These are phyloP conservation scores for Colletotrichum magnum DNA, from an alignment of 2,329 filamentous ascomycete genomes.

Conservation along the genomic window DNA sequence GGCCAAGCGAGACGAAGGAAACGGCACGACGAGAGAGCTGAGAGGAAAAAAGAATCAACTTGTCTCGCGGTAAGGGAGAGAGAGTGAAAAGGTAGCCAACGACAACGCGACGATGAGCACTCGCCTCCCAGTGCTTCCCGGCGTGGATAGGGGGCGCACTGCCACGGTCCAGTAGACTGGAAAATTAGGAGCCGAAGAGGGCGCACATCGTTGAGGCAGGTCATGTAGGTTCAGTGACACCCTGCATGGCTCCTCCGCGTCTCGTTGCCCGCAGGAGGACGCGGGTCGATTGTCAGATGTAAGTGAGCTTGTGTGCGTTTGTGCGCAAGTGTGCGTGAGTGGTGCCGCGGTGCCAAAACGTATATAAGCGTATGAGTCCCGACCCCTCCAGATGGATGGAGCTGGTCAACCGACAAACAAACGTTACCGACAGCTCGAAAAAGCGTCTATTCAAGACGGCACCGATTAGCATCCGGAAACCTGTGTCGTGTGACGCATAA, in stretches of 20 bases:
- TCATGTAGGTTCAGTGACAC: slow-evolving; percentile 36
- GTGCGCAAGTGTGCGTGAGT: slow-evolving; percentile 28
- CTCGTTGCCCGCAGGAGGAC: slow-evolving; percentile 37
- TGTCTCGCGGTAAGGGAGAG: too few relatives aligned
- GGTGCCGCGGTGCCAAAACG: slow-evolving; percentile 33
- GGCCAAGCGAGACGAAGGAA: neutral
- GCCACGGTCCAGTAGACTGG: slow-evolving; percentile 8
- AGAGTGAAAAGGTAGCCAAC: too few relatives aligned
- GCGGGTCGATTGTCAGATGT: slow-evolving; percentile 38
- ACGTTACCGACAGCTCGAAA: slow-evolving; percentile 23
- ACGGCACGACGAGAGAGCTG: neutral
- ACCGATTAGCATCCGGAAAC: slow-evolving; percentile 22
- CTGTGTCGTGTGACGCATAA: slow-evolving; percentile 17
- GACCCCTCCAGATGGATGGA: slow-evolving; percentile 27
- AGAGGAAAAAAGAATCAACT: neutral
- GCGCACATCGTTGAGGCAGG: slow-evolving; percentile 19
- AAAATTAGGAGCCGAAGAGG: slow-evolving; percentile 10
- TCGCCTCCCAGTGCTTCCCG: neutral
- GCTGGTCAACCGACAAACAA: slow-evolving; percentile 30
- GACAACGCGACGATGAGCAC: too few relatives aligned
- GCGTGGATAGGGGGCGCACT: slow-evolving; percentile 2
- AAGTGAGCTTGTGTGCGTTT: slow-evolving; percentile 38
- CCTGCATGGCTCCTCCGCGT: slow-evolving; percentile 39
- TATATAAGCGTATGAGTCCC: slow-evolving; percentile 40
- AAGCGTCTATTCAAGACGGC: slow-evolving; percentile 10